Evolutionary conservation across 208 protist species (phyloP).

Genomic region (Acanthamoeba lenticulata): DNA sequence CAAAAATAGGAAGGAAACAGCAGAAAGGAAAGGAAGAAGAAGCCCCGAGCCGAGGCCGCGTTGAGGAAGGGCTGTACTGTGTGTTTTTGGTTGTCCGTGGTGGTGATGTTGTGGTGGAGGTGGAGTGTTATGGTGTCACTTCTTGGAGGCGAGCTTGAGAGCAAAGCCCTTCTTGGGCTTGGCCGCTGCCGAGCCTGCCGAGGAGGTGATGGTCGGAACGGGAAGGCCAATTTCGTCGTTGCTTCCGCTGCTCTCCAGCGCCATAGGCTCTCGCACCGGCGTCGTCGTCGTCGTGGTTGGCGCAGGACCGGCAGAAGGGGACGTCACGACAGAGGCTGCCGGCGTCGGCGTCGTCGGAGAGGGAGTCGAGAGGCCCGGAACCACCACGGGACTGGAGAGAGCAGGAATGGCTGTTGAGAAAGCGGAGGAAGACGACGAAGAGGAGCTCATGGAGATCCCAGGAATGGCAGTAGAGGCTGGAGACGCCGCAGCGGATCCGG

Average conservation of each 20-base stretch:
- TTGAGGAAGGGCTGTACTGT: too few species aligned
- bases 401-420: too few species aligned
- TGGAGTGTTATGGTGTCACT: neutral
- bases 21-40: too few species aligned
- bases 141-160: neutral
- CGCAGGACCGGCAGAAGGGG: neutral
- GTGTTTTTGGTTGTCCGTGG: too few species aligned
- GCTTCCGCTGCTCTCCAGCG: neutral
- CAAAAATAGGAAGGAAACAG: too few species aligned
- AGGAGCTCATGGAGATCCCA: too few species aligned
- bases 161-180: neutral
- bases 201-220: neutral
- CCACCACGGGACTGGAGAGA: too few species aligned
- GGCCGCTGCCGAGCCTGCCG: neutral
- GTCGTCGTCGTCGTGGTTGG: neutral
- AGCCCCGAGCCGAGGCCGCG: too few species aligned
- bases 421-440: too few species aligned
- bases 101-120: neutral
- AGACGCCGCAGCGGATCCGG: neutral
- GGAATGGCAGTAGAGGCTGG: too few species aligned
- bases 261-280: neutral
- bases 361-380: neutral
- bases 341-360: neutral
- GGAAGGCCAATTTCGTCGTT: neutral
- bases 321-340: neutral